phyloP scores from a whole-genome alignment of 495 filamentous ascomycete genomes.

The Haplographium delicatum region DNA sequence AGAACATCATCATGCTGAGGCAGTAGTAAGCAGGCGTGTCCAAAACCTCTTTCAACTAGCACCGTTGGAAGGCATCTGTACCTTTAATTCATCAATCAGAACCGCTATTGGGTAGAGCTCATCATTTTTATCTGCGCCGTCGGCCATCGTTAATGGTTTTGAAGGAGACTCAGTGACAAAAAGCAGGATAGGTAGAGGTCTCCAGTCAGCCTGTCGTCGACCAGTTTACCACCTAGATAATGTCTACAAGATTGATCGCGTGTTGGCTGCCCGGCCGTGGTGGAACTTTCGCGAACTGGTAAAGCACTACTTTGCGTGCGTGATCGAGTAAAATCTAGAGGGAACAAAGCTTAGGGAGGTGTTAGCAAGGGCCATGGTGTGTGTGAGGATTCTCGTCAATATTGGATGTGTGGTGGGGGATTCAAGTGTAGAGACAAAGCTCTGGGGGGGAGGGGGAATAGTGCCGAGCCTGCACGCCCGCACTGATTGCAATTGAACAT shows the following conservation, averaged over 20 bases:
- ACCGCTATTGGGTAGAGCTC: constrained; percentile 99
- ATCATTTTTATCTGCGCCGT: constrained; percentile 63
- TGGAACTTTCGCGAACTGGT: constrained; percentile 1
- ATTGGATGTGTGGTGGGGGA: constrained; percentile 17
- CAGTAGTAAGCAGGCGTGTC: constrained; percentile 17
- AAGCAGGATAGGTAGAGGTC: background rate
- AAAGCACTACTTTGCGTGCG: background rate
- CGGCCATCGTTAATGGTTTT: constrained; percentile 42
- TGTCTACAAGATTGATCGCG: constrained; percentile 24
- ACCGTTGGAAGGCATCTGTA: constrained; percentile 34
- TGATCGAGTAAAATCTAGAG: constrained; percentile 4
- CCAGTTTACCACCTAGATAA: constrained; percentile 14
- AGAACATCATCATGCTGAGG: constrained; percentile 93
- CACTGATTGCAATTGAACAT: constrained; percentile 19
- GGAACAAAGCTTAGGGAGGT: background rate
- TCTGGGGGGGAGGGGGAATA: constrained; percentile 1
- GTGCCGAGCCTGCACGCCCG: background rate
- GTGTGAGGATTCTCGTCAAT: constrained; percentile 1
- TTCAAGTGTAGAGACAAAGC: constrained; percentile 12
- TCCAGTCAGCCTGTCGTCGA: constrained; percentile 11
- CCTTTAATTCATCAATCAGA: constrained; percentile 98
- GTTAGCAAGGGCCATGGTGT: constrained; percentile 12
- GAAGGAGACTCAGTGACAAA: background rate
- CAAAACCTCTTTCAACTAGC: background rate
- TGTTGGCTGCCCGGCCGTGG: constrained; percentile 15